Percentiles rank a stretch among this genome's conserved stretches.
phyloP scores from a whole-genome alignment of 768 basidiomycete genomes.

The Trametopsis cervina region DNA sequence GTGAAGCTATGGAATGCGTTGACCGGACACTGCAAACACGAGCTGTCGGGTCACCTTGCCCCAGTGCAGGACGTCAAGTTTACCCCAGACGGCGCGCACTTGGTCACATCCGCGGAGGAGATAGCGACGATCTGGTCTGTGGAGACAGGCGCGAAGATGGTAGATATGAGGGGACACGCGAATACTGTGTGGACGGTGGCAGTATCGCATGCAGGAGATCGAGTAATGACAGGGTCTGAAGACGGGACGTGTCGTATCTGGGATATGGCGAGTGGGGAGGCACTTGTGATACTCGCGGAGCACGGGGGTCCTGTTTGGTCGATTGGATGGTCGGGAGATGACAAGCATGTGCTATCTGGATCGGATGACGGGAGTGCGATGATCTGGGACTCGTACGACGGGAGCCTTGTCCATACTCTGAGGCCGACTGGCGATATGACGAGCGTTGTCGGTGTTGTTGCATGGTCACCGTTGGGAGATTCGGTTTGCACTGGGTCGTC shows the following conservation, averaged over 20 bases:
- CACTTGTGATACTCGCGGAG: conserved; percentile 6
- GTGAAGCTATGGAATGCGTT: conserved; percentile 19
- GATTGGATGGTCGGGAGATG: conserved; percentile 37
- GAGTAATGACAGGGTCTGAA: conserved; percentile 19
- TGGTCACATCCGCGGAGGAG: conserved; percentile 12
- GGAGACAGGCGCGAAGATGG: background rate
- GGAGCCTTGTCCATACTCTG: conserved; percentile 7
- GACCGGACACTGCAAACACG: background rate
- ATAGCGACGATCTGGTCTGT: conserved; percentile 15
- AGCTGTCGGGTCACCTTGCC: background rate
- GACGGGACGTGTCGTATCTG: conserved; percentile 19
- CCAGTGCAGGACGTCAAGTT: conserved; percentile 12
- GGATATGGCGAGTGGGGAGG: conserved; percentile 15
- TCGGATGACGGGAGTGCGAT: conserved; percentile 26
- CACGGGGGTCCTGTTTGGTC: conserved; percentile 24
- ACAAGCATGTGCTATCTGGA: conserved; percentile 34
- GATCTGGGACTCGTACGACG: conserved; percentile 15
- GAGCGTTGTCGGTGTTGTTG: conserved; percentile 9
- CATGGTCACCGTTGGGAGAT: conserved; percentile 12
- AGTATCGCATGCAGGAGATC: conserved; percentile 14
- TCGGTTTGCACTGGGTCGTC: conserved; percentile 15
- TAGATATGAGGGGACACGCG: conserved; percentile 15
- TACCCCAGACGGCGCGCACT: conserved; percentile 11
- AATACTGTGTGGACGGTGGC: conserved; percentile 14
- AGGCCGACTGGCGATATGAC: conserved; percentile 8